Conservation (phyloP, 2,329 filamentous ascomycete genomes). For the Anthostomella pinea region DNA sequence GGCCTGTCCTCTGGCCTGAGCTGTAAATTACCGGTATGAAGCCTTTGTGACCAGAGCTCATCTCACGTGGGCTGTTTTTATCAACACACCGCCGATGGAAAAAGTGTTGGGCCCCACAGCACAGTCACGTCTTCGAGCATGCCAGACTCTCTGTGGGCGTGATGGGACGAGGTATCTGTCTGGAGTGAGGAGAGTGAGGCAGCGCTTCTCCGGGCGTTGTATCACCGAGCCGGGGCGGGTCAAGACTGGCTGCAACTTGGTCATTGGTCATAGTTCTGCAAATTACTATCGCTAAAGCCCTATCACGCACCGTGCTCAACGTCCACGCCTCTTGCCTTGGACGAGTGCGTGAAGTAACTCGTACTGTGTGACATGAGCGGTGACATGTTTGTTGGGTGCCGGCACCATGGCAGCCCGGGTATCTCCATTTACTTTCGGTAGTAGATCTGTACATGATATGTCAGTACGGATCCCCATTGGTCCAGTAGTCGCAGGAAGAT, state of each 20-base stretch:
- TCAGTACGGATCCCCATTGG: conserved; percentile 16
- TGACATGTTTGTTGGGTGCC: conserved; percentile 4
- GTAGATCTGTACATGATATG: conserved; percentile 33
- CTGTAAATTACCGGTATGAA: neutral
- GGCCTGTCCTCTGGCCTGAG: neutral
- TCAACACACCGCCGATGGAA: too few species aligned
- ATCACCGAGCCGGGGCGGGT: conserved; percentile 19
- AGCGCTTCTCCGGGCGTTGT: conserved; percentile 20
- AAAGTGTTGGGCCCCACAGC: too few species aligned
- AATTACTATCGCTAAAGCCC: conserved; percentile 5
- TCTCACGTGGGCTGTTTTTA: too few species aligned
- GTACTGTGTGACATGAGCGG: neutral
- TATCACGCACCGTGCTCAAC: conserved; percentile 4
- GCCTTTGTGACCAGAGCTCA: too few species aligned
- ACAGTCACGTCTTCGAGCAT: neutral
- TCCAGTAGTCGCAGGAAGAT: conserved; percentile 7
- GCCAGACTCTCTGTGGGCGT: conserved; percentile 1
- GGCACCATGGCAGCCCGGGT: neutral
- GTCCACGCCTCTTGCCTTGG: neutral
- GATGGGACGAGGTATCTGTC: conserved; percentile 8
- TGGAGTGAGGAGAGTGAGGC: conserved; percentile 14
- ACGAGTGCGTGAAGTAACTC: neutral
- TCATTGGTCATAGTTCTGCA: conserved; percentile 2
- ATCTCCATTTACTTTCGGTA: conserved; percentile 35
- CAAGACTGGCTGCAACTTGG: conserved; percentile 10